A percentile compares a stretch with the other conserved stretches of the same genome.
Conservation (phyloP, 2,329 filamentous ascomycete genomes). For the Colletotrichum magnum region DNA sequence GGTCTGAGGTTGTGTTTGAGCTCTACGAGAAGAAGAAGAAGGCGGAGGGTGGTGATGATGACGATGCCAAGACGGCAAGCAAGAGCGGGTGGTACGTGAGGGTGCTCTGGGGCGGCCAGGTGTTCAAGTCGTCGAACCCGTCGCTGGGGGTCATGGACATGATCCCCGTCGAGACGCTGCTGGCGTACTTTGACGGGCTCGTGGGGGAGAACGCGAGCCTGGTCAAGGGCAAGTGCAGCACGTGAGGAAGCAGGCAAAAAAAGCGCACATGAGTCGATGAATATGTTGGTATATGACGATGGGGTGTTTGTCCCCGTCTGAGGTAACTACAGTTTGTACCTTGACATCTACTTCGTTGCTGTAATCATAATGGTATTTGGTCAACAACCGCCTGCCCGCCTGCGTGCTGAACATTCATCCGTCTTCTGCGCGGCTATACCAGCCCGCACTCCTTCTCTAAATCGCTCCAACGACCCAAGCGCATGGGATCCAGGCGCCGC, state of each 20-base stretch:
- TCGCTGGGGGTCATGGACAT: slow-evolving; percentile 78
- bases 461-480: slow-evolving; percentile 82
- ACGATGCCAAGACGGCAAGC: not conserved
- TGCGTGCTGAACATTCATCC: not conserved
- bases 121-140: slow-evolving; percentile 78
- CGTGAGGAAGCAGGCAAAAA: slow-evolving; percentile 25
- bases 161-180: slow-evolving; percentile 74
- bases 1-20: slow-evolving; percentile 83
- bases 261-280: slow-evolving; percentile 28
- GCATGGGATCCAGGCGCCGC: slow-evolving; percentile 79
- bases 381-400: not conserved
- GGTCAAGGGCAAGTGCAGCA: slow-evolving; percentile 54
- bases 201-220: slow-evolving; percentile 68
- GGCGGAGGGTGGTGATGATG: not conserved
- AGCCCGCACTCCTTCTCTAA: slow-evolving; percentile 58
- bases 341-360: slow-evolving; percentile 14
- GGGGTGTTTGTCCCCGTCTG: not conserved
- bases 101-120: slow-evolving; percentile 79
- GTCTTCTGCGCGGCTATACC: not conserved
- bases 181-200: slow-evolving; percentile 80
- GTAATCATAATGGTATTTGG: slow-evolving; percentile 28
- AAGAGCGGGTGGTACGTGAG: slow-evolving; percentile 67
- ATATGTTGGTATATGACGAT: slow-evolving; percentile 23
- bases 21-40: slow-evolving; percentile 67
- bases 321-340: slow-evolving; percentile 4